Evolutionary conservation across 2,329 filamentous ascomycete genomes (phyloP), one percentile per base, ranked within the genome.

Genomic region (Hypoxylon sp.): DNA sequence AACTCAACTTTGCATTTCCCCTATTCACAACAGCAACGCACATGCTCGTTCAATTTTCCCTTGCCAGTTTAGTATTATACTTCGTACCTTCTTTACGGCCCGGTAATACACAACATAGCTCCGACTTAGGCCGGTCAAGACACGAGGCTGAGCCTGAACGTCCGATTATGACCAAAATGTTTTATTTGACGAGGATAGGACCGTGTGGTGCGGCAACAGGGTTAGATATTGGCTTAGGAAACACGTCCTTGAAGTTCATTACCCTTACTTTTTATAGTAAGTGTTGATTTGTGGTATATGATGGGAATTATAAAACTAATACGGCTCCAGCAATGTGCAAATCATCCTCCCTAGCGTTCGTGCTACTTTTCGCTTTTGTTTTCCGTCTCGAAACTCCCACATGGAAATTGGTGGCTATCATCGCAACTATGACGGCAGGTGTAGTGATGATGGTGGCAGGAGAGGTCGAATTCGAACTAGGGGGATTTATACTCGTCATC

Each of bases 401-500:
- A 0, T 90, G 92, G 85, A 92, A 91, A 74, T 87, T 99, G 7
- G 91, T 97, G 41, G 85, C 87, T 71, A 96, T 98, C 73, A 98
- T 99, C 73, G 87, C 89, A 58, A 90, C 92, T 75, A 98, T 99
- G 96, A 98, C 94, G 0, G 75, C 90, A 2, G 96, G 96, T 66
- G 95, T 99, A 7, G 86, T 99, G 68, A 97, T 98, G 90, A 99
- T 99, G 96, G 96, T 98, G 0, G 93, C 94, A 5, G 96, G 95
- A 67, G 96, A 99, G 81, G 90, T 97, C 38, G 90, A 93, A 53
- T 99, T 99, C 81, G 90, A 94, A 74, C 85, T 91, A 0, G 85
- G 93, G 30, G 96, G 96, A 45, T 99, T 99, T 79, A 81, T 93
- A 50, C 90, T 99, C 70, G 92, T 98, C 81, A 98, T 99, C 79